phyloP scores from a whole-genome alignment of 345 rosid species.

The Eucalyptus curtisii region DNA sequence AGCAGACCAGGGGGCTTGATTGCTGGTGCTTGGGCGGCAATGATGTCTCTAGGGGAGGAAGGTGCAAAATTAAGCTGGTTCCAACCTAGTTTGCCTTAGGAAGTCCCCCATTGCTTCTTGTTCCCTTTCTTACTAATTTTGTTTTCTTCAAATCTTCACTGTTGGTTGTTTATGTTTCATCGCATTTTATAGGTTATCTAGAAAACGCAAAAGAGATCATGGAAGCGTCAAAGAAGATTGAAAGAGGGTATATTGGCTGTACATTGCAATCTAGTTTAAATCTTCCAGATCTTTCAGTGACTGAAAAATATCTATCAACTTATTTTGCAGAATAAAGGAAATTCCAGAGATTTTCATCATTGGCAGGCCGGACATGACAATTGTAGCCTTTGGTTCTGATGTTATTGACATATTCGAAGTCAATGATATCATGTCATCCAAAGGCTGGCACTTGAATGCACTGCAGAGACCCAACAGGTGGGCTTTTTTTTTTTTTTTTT shows the following conservation, averaged over 20 bases:
- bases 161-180: background rate
- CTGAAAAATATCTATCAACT: background rate
- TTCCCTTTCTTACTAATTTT: background rate
- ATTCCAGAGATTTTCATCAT: slow-evolving; percentile 59
- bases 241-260: slow-evolving; percentile 41
- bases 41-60: slow-evolving; percentile 77
- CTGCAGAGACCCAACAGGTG: slow-evolving; percentile 93
- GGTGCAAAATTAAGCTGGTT: slow-evolving; percentile 17
- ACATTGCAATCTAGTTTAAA: background rate
- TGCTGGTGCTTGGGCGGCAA: slow-evolving; percentile 97
- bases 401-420: slow-evolving; percentile 78
- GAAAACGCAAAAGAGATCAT: slow-evolving; percentile 60
- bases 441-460: slow-evolving; percentile 97
- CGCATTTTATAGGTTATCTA: slow-evolving; percentile 41
- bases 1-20: slow-evolving; percentile 87
- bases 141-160: background rate
- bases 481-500: background rate
- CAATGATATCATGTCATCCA: slow-evolving; percentile 69
- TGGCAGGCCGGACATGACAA: slow-evolving; percentile 91
- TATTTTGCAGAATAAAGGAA: slow-evolving; percentile 44
- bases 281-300: background rate
- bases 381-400: slow-evolving; percentile 74
- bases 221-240: slow-evolving; percentile 67
- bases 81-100: background rate
- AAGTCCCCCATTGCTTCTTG: background rate